Conservation (phyloP, 331 rosid genomes). For the Pyracantha coccinea region DNA sequence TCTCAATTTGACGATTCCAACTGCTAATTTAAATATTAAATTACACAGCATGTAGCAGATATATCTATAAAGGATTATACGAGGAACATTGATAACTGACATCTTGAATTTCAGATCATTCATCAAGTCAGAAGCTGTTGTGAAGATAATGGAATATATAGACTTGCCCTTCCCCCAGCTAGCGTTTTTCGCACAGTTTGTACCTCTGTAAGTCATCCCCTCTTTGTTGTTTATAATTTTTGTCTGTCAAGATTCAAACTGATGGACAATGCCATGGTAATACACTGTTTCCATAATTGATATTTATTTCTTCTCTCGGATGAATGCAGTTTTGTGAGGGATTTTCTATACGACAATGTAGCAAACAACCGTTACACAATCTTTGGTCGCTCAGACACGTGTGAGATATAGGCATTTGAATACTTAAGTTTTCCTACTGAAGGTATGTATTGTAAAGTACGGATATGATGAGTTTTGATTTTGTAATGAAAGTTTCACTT, state of each 20-base stretch:
- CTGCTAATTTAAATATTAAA: not conserved
- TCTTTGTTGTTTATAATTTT: constrained; percentile 3
- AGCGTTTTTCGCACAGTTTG: constrained; percentile 47
- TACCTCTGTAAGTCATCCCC: constrained; percentile 71
- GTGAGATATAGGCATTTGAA: constrained; percentile 45
- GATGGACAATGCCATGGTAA: not conserved
- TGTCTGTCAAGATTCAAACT: not conserved
- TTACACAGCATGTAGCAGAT: not conserved
- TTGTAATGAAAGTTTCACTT: not conserved
- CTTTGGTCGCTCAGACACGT: constrained; percentile 84
- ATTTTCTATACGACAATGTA: constrained; percentile 72
- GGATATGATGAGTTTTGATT: not conserved
- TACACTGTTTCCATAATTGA: not conserved
- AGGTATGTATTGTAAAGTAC: not conserved
- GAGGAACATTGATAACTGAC: constrained; percentile 9
- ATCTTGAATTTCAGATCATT: constrained; percentile 53
- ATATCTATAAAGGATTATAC: not conserved
- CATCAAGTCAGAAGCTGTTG: constrained; percentile 79
- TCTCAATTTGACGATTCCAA: not conserved
- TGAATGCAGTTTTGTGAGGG: constrained; percentile 61
- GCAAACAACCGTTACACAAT: constrained; percentile 75
- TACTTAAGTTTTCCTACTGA: constrained; percentile 1
- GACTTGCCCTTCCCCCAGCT: constrained; percentile 86
- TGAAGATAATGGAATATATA: constrained; percentile 85
- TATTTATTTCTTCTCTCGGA: not conserved